These are phyloP conservation scores for Cladosporium sp. DNA, from an alignment of 2,329 filamentous ascomycete genomes.

Conservation along the genomic window DNA sequence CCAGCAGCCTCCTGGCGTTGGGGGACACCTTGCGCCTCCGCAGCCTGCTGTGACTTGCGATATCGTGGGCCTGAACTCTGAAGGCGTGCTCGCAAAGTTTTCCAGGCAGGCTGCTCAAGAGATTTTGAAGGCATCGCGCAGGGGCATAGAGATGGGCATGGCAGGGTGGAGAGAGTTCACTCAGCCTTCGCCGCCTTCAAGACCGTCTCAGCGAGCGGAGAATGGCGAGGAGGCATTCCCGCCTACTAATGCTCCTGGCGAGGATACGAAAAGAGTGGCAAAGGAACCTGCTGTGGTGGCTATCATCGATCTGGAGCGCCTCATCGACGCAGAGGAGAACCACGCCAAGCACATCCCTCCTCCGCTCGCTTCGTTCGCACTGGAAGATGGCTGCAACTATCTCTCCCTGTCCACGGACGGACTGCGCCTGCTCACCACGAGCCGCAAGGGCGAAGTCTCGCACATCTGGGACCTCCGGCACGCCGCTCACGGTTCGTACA, in stretches of 20 bases:
- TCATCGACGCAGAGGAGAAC: conserved; percentile 46
- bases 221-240: conserved; percentile 48
- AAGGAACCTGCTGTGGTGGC: conserved; percentile 67
- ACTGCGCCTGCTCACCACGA: conserved; percentile 68
- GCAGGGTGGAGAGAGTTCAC: conserved; percentile 78
- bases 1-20: conserved; percentile 50
- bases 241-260: conserved; percentile 63
- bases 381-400: conserved; percentile 71
- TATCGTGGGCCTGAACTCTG: conserved; percentile 65
- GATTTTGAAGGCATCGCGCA: conserved; percentile 60
- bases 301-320: conserved; percentile 61
- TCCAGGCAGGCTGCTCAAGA: conserved; percentile 70
- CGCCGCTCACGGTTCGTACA: conserved; percentile 40
- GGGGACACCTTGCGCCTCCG: conserved; percentile 61
- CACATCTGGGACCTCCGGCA: conserved; percentile 73
- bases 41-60: conserved; percentile 60
- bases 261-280: conserved; percentile 48
- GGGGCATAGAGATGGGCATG: conserved; percentile 61
- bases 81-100: conserved; percentile 35
- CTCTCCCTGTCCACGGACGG: conserved; percentile 71
- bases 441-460: conserved; percentile 76
- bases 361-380: conserved; percentile 64
- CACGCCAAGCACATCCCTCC: conserved; percentile 46
- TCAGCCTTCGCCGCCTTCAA: conserved; percentile 47
- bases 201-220: neutral